These are phyloP conservation scores for Lablab purpureus DNA, from an alignment of 306 rosid species.

Conservation along the genomic window DNA sequence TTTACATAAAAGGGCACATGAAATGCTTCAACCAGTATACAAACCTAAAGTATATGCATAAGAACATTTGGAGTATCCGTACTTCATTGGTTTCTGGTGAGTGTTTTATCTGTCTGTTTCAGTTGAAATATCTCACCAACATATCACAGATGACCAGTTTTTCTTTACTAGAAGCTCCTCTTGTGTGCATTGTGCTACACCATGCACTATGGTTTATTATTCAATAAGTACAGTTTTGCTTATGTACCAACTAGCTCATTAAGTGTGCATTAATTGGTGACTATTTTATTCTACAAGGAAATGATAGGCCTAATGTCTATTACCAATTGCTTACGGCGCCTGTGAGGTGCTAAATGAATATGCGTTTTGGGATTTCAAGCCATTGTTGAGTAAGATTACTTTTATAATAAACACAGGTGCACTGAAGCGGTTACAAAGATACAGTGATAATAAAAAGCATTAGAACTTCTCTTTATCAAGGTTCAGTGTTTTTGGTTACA, in stretches of 20 bases:
- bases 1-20: too few species aligned
- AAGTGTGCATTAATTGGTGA: background rate
- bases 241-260: too few species aligned
- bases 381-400: background rate
- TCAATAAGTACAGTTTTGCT: too few species aligned
- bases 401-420: background rate
- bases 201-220: slow-evolving; percentile 13
- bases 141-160: slow-evolving; percentile 37
- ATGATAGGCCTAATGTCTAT: background rate
- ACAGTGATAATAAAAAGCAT: background rate
- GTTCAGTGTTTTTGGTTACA: background rate
- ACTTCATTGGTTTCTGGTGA: too few species aligned
- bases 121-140: slow-evolving; percentile 36
- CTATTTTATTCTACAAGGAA: slow-evolving; percentile 36
- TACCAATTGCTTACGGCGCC: too few species aligned
- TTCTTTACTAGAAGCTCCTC: slow-evolving; percentile 39
- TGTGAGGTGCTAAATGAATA: background rate
- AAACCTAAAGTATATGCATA: too few species aligned
- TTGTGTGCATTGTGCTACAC: background rate
- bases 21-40: too few species aligned
- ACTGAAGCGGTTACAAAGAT: background rate
- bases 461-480: background rate
- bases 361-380: background rate
- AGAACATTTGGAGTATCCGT: too few species aligned
- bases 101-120: slow-evolving; percentile 24